Percentiles rank a stretch among this genome's conserved stretches.
These are phyloP conservation scores for Rutstroemia sydowiana DNA, from an alignment of 2,329 filamentous ascomycete genomes.

Conservation along the genomic window DNA sequence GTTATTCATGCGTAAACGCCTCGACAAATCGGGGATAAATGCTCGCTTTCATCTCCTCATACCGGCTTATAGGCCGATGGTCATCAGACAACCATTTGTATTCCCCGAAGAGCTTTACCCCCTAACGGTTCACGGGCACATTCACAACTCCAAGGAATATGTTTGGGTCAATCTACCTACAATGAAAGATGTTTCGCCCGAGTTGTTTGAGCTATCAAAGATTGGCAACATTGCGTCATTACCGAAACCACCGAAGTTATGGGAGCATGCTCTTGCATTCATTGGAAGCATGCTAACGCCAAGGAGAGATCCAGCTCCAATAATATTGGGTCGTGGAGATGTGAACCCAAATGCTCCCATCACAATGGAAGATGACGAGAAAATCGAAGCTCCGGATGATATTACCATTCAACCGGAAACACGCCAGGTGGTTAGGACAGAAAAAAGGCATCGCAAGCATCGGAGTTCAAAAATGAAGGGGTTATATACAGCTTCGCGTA, in stretches of 20 bases:
- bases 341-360: not conserved
- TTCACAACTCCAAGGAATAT: constrained; percentile 34
- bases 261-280: constrained; percentile 5
- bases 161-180: constrained; percentile 34
- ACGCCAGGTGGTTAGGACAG: not conserved
- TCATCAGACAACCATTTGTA: constrained; percentile 32
- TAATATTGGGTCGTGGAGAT: constrained; percentile 1
- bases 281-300: constrained; percentile 7
- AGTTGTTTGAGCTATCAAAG: constrained; percentile 9
- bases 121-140: constrained; percentile 34
- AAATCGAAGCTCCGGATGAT: not conserved
- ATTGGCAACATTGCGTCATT: constrained; percentile 8
- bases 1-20: constrained; percentile 18
- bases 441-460: not conserved
- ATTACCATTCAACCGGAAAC: not conserved
- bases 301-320: constrained; percentile 4
- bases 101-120: constrained; percentile 34
- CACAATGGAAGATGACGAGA: not conserved
- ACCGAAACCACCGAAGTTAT: constrained; percentile 6
- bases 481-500: not conserved
- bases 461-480: not conserved
- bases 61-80: constrained; percentile 34
- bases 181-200: constrained; percentile 6
- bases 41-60: constrained; percentile 33
- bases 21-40: constrained; percentile 21